Conservation (phyloP, 768 basidiomycete species). For the Leccinum incarnatum region DNA sequence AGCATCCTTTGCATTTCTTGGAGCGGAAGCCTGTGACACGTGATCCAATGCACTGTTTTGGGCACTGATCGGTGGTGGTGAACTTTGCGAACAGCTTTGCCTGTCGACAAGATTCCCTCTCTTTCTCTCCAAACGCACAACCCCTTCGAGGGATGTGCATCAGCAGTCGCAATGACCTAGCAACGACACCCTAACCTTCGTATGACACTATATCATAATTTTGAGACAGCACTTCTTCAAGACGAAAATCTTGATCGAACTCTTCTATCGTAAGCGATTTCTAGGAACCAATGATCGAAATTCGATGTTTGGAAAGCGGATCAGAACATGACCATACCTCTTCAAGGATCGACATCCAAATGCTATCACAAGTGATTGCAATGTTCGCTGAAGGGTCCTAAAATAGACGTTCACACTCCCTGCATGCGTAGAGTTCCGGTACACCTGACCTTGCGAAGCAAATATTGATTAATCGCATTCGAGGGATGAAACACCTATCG, state of each 20-base stretch:
- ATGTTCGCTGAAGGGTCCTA: constrained; percentile 6
- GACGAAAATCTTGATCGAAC: background rate
- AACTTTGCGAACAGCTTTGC: background rate
- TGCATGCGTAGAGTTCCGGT: too few species aligned
- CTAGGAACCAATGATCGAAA: too few species aligned
- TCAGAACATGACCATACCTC: background rate
- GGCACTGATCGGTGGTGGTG: background rate
- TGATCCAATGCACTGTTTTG: too few species aligned
- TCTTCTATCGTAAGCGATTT: too few species aligned
- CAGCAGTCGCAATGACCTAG: background rate
- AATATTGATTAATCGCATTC: constrained; percentile 6
- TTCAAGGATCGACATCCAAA: constrained; percentile 10
- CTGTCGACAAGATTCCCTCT: background rate
- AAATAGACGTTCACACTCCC: background rate
- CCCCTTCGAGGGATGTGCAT: background rate
- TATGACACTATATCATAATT: constrained; percentile 1
- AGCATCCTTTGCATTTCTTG: background rate
- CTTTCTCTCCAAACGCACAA: constrained; percentile 2
- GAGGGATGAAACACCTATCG: constrained; percentile 2
- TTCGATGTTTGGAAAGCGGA: background rate
- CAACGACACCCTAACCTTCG: background rate
- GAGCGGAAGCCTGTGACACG: too few species aligned
- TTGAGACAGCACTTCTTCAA: background rate
- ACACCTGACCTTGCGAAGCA: background rate
- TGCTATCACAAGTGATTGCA: constrained; percentile 6